phyloP scores from a whole-genome alignment of 2,329 filamentous ascomycete species.

The Cladosporium sp. region DNA sequence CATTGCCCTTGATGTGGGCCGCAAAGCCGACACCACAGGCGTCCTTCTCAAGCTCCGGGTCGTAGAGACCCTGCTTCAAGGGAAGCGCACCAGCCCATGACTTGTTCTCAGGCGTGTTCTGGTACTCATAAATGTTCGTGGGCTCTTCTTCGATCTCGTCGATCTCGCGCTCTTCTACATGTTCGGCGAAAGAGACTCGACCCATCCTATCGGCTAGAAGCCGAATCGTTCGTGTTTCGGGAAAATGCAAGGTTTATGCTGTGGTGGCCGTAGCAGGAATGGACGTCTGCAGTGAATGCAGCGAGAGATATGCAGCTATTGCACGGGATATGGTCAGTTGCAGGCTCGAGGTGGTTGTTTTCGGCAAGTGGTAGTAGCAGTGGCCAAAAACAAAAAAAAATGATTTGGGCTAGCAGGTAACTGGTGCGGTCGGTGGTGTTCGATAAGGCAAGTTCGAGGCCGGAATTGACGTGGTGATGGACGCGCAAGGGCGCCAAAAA shows the following conservation, averaged over 20 bases:
- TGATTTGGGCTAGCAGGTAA: background rate
- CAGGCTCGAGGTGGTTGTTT: background rate
- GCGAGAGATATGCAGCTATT: conserved; percentile 7
- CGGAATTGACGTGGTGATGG: background rate
- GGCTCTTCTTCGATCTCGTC: conserved; percentile 52
- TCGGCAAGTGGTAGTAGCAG: background rate
- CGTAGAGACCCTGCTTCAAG: conserved; percentile 97
- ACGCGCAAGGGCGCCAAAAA: conserved; percentile 8
- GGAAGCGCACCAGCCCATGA: conserved; percentile 94
- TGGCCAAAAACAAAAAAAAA: background rate
- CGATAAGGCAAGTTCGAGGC: conserved; percentile 1
- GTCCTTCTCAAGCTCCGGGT: conserved; percentile 96
- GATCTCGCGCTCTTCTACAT: conserved; percentile 42
- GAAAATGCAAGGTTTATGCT: background rate
- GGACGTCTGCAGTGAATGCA: background rate
- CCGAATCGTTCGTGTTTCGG: conserved; percentile 32
- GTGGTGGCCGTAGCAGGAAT: background rate
- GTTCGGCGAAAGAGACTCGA: conserved; percentile 49
- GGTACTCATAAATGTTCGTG: conserved; percentile 73
- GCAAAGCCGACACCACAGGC: conserved; percentile 98
- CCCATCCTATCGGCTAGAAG: conserved; percentile 52
- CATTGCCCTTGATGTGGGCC: conserved; percentile 94
- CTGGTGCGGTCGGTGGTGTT: background rate
- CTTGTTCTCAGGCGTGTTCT: conserved; percentile 71
- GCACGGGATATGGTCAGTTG: conserved; percentile 6